Conservation (phyloP, 176 grass and related monocot genomes). For the Aechmea fasciata region DNA sequence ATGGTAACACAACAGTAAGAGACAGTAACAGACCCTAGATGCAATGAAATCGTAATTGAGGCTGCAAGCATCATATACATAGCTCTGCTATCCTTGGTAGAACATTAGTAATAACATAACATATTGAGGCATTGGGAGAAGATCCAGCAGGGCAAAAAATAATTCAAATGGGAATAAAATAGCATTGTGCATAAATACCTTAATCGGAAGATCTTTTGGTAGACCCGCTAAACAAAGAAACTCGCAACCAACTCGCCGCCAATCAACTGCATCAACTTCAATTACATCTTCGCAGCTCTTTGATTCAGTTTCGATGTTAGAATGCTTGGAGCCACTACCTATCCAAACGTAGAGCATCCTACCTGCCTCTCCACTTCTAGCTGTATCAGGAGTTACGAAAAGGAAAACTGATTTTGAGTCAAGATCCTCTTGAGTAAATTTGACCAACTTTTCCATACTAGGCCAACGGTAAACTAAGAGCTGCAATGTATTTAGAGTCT, state of each 20-base stretch:
- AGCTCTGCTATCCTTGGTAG: neutral
- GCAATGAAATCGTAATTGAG: neutral
- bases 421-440: slow-evolving; percentile 46
- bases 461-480: slow-evolving; percentile 67
- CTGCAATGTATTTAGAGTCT: slow-evolving; percentile 15
- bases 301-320: slow-evolving; percentile 21
- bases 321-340: slow-evolving; percentile 53
- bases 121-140: no score
- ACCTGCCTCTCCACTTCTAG: slow-evolving; percentile 37
- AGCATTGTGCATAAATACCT: slow-evolving; percentile 29
- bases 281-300: neutral
- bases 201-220: slow-evolving; percentile 44
- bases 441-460: slow-evolving; percentile 58
- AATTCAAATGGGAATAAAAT: neutral
- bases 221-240: slow-evolving; percentile 56
- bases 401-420: slow-evolving; percentile 77
- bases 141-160: no score
- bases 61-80: neutral
- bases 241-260: slow-evolving; percentile 48
- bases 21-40: neutral
- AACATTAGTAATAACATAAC: neutral
- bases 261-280: slow-evolving; percentile 41
- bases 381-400: slow-evolving; percentile 51
- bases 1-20: neutral
- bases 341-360: slow-evolving; percentile 50